Percentiles rank a stretch among this genome's conserved stretches.
Evolutionary conservation across 2,329 filamentous ascomycete species (phyloP).

Genomic region (Emergomyces pasteurianus): DNA sequence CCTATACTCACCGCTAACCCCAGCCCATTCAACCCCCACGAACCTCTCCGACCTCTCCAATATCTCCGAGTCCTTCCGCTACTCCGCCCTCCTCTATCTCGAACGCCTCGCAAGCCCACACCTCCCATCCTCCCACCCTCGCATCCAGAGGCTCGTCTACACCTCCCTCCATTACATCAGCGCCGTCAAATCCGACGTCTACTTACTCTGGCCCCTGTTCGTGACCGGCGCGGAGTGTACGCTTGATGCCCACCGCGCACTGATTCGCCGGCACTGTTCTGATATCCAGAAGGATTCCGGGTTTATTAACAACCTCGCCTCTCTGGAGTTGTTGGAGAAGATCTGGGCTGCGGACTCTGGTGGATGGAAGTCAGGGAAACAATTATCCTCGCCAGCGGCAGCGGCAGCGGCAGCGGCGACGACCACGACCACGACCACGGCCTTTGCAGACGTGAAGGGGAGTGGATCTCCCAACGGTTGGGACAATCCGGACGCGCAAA

Average conservation of each 20-base stretch:
- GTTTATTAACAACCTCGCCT: conserved; percentile 86
- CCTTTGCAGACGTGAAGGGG: neutral
- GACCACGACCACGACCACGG: too few species aligned
- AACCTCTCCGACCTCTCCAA: conserved; percentile 66
- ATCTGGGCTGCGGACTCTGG: conserved; percentile 51
- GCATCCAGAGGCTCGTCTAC: conserved; percentile 72
- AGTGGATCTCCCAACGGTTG: neutral
- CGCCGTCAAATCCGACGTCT: conserved; percentile 71
- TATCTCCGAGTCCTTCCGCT: conserved; percentile 82
- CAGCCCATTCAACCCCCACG: conserved; percentile 35
- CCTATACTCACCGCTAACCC: conserved; percentile 11
- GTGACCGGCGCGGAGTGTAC: conserved; percentile 83
- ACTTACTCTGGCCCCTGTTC: conserved; percentile 86
- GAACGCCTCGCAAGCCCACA: conserved; percentile 73
- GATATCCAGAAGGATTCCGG: conserved; percentile 82
- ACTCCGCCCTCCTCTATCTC: conserved; percentile 77
- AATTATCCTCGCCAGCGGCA: neutral
- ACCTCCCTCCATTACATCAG: conserved; percentile 75
- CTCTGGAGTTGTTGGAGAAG: conserved; percentile 72
- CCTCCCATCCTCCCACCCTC: conserved; percentile 58
- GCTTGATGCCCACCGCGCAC: conserved; percentile 62
- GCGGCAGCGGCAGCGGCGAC: too few species aligned
- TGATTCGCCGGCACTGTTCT: conserved; percentile 67
- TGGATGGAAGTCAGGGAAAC: neutral
- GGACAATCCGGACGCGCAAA: neutral